A percentile compares a stretch with the other conserved stretches of the same genome.
These are phyloP conservation scores for Fusarium sp. DNA, from an alignment of 2,329 filamentous ascomycete genomes.

Conservation along the genomic window DNA sequence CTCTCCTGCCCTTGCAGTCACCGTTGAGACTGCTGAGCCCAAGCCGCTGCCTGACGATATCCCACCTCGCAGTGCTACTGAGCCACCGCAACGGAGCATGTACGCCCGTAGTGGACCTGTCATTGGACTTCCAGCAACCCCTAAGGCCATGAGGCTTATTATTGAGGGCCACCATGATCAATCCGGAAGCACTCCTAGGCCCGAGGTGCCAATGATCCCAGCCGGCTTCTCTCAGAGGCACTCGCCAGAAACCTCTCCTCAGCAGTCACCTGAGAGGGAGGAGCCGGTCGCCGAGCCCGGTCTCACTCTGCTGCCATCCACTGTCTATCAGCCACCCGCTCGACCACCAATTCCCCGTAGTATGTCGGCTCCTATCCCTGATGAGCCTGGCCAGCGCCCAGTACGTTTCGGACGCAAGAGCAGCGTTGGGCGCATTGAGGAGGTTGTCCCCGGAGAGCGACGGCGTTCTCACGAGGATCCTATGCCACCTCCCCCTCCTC, in stretches of 20 bases:
- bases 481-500: conserved; percentile 64
- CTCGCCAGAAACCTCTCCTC: conserved; percentile 53
- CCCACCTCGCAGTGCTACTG: conserved; percentile 72
- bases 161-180: conserved; percentile 68
- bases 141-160: conserved; percentile 88
- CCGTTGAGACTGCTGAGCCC: conserved; percentile 58
- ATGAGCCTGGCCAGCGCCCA: conserved; percentile 47
- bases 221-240: conserved; percentile 57
- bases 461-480: conserved; percentile 63
- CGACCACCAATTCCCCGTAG: conserved; percentile 65
- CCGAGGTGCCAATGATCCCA: conserved; percentile 67
- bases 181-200: conserved; percentile 53
- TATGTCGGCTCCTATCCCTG: conserved; percentile 68
- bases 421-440: conserved; percentile 58
- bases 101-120: conserved; percentile 62
- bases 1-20: conserved; percentile 42
- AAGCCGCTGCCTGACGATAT: conserved; percentile 56
- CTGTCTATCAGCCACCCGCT: conserved; percentile 68
- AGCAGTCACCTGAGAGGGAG: conserved; percentile 49
- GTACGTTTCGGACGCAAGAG: conserved; percentile 50
- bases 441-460: conserved; percentile 54
- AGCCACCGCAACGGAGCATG: conserved; percentile 66
- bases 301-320: conserved; percentile 66
- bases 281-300: conserved; percentile 41
- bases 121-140: conserved; percentile 88